A percentile compares a stretch with the other conserved stretches of the same genome.
These are phyloP conservation scores for Pythium insidiosum DNA, from an alignment of 352 stramenopile genomes.

Conservation along the genomic window DNA sequence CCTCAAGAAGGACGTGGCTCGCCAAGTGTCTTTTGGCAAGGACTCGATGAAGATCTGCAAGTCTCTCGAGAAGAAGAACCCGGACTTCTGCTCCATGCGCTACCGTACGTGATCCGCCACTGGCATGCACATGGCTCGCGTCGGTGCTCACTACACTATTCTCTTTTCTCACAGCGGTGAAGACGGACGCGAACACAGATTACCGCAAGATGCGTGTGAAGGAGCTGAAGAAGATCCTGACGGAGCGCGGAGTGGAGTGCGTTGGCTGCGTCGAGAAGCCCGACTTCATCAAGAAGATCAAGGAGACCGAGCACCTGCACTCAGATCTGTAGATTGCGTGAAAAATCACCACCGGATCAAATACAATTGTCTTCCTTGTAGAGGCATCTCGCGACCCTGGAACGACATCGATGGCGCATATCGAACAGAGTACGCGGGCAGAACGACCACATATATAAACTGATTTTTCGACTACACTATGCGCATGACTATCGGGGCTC, in stretches of 20 bases:
- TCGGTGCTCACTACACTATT: too few relatives aligned
- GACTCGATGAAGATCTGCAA: constrained; percentile 92
- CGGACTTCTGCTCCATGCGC: constrained; percentile 91
- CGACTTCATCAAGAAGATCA: constrained; percentile 93
- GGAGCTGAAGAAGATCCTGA: constrained; percentile 92
- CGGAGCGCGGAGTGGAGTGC: constrained; percentile 89
- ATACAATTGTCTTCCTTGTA: too few relatives aligned
- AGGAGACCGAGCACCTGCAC: constrained; percentile 85
- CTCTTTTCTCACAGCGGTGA: constrained; percentile 57
- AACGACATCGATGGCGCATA: neutral
- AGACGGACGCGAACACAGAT: constrained; percentile 92
- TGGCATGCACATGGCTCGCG: neutral
- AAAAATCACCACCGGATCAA: neutral
- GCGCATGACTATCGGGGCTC: too few relatives aligned
- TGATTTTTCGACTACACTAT: too few relatives aligned
- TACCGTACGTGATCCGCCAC: constrained; percentile 71
- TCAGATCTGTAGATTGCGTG: constrained; percentile 56
- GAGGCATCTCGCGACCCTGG: too few relatives aligned
- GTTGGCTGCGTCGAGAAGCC: constrained; percentile 92
- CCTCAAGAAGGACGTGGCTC: constrained; percentile 91
- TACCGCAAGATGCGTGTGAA: constrained; percentile 94
- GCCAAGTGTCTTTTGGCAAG: constrained; percentile 89
- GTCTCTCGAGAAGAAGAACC: constrained; percentile 91
- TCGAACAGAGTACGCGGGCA: neutral
- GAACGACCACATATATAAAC: too few relatives aligned